Evolutionary conservation across 2,329 filamentous ascomycete genomes (phyloP).

Genomic region (Fusarium oligoseptatum): DNA sequence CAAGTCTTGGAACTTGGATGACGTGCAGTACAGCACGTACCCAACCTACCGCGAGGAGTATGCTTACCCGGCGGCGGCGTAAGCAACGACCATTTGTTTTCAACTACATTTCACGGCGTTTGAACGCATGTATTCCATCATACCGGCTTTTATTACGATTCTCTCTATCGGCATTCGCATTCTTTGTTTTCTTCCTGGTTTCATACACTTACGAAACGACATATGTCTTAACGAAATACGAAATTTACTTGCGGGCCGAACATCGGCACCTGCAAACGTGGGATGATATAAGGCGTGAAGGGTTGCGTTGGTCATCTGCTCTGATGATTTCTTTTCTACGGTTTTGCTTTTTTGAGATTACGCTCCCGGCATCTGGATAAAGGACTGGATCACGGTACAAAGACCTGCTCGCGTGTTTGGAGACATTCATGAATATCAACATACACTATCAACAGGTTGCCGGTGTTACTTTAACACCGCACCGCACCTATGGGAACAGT

Average conservation of each 20-base stretch:
- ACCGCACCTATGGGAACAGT: slow-evolving; percentile 20
- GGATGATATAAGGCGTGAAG: slow-evolving; percentile 45
- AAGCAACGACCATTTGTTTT: slow-evolving; percentile 16
- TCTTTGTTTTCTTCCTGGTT: slow-evolving; percentile 44
- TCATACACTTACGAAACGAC: slow-evolving; percentile 48
- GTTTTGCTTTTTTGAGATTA: slow-evolving; percentile 29
- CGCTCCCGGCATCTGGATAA: slow-evolving; percentile 36
- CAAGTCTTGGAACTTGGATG: slow-evolving; percentile 46
- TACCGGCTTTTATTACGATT: slow-evolving; percentile 34
- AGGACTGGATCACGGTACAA: slow-evolving; percentile 34
- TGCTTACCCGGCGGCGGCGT: slow-evolving; percentile 25
- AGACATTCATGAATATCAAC: slow-evolving; percentile 1
- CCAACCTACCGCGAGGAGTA: slow-evolving; percentile 45
- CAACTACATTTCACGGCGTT: slow-evolving; percentile 46
- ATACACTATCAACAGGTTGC: slow-evolving; percentile 15
- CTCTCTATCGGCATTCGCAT: slow-evolving; percentile 33
- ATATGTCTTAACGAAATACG: slow-evolving; percentile 53
- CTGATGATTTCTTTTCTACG: slow-evolving; percentile 21
- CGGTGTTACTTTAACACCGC: slow-evolving; percentile 19
- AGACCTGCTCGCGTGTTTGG: slow-evolving; percentile 39
- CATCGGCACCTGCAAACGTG: slow-evolving; percentile 41
- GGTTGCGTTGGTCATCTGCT: slow-evolving; percentile 33
- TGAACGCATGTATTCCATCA: slow-evolving; percentile 45
- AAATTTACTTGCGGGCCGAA: slow-evolving; percentile 43
- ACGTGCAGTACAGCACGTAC: slow-evolving; percentile 52